Conservation (phyloP, 768 basidiomycete species). For the Floccularia luteovirens region DNA sequence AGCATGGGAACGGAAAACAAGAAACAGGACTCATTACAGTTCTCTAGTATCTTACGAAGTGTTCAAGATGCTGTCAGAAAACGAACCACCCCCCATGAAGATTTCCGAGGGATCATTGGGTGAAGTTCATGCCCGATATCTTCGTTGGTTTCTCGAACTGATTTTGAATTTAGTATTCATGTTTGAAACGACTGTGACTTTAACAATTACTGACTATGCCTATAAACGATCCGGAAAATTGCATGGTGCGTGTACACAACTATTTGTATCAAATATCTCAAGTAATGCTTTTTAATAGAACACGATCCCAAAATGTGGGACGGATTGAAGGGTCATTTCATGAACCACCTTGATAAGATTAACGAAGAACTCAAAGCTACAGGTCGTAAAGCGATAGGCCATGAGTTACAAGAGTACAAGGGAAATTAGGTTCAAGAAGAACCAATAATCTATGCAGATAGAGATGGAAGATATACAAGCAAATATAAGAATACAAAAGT, state of each 20-base stretch:
- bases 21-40: too few species aligned
- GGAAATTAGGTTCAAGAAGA: too few species aligned
- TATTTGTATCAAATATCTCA: background rate
- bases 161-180: slow-evolving; percentile 37
- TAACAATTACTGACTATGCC: slow-evolving; percentile 59
- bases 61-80: slow-evolving; percentile 49
- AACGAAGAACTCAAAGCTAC: slow-evolving; percentile 38
- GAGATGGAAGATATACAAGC: too few species aligned
- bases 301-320: slow-evolving; percentile 71
- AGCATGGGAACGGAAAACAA: too few species aligned
- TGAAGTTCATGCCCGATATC: slow-evolving; percentile 11
- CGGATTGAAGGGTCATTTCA: slow-evolving; percentile 45
- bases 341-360: slow-evolving; percentile 49
- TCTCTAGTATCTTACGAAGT: slow-evolving; percentile 58
- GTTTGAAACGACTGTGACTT: slow-evolving; percentile 58
- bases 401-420: too few species aligned
- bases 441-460: too few species aligned
- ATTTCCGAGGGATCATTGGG: slow-evolving; percentile 47
- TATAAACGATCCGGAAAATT: slow-evolving; percentile 53
- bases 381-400: slow-evolving; percentile 24
- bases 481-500: too few species aligned
- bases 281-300: slow-evolving; percentile 24
- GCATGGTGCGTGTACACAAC: slow-evolving; percentile 34
- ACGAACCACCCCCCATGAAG: slow-evolving; percentile 41
- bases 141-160: background rate